A percentile compares a stretch with the other conserved stretches of the same genome.
phyloP scores from a whole-genome alignment of 805 yeast genomes.

The Hagleromyces aurorensis region DNA sequence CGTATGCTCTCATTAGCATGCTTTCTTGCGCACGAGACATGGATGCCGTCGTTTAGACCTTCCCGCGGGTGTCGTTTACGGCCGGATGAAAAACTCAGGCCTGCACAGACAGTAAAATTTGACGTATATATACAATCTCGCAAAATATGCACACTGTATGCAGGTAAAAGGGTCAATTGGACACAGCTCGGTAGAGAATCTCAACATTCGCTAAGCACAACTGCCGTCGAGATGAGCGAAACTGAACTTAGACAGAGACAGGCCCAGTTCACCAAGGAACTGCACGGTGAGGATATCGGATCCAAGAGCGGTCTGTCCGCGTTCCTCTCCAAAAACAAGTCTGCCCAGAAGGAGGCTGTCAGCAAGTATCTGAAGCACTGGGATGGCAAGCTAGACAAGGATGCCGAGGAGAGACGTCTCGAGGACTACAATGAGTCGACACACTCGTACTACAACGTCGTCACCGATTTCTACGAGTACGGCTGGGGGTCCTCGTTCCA shows the following conservation, averaged over 20 bases:
- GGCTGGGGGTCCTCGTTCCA: conserved; percentile 99
- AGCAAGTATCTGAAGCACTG: conserved; percentile 93
- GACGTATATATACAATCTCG: too few relatives aligned
- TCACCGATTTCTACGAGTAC: conserved; percentile 96
- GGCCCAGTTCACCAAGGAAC: conserved; percentile 65
- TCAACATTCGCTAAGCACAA: too few relatives aligned
- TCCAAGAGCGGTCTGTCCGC: conserved; percentile 68
- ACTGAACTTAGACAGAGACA: conserved; percentile 33
- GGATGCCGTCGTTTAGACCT: too few relatives aligned
- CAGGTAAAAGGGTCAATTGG: too few relatives aligned
- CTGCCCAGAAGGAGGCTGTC: conserved; percentile 75
- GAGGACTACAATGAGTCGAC: conserved; percentile 86
- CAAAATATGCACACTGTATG: too few relatives aligned
- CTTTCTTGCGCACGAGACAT: too few relatives aligned
- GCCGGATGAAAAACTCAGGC: too few relatives aligned
- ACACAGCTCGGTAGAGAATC: too few relatives aligned
- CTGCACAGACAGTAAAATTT: too few relatives aligned
- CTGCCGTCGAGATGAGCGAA: too few relatives aligned
- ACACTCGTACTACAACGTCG: conserved; percentile 92
- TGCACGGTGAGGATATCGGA: conserved; percentile 72
- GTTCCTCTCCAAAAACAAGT: conserved; percentile 64
- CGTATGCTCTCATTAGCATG: too few relatives aligned
- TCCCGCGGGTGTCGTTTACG: too few relatives aligned
- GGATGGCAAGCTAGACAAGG: conserved; percentile 80
- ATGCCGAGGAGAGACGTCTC: conserved; percentile 65